Evolutionary conservation across 78 protist species (phyloP).

Genomic region (Planoprotostelium fungivorum): DNA sequence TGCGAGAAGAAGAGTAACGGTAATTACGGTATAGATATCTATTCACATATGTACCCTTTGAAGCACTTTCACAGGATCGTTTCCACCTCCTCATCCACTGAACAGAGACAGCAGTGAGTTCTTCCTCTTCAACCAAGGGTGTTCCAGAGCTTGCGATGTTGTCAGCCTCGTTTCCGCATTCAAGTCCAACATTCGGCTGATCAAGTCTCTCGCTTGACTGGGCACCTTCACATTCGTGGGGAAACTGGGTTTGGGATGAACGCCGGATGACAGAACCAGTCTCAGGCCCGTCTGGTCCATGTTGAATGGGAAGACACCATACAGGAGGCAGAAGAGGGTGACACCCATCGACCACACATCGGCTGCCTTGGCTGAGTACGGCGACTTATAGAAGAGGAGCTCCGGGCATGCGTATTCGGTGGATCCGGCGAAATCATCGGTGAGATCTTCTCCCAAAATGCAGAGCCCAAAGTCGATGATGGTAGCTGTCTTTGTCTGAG

Average conservation of each 20-base stretch:
- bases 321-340: neutral
- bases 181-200: neutral
- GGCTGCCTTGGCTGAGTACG: neutral
- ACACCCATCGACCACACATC: neutral
- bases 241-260: neutral
- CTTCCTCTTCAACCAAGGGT: neutral
- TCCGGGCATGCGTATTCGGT: neutral
- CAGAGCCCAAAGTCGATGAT: neutral
- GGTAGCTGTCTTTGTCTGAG: neutral
- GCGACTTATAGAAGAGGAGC: neutral
- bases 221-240: neutral
- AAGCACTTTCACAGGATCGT: too few species aligned
- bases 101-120: too few species aligned
- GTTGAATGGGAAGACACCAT: neutral
- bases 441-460: neutral
- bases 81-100: too few species aligned
- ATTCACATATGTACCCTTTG: too few species aligned
- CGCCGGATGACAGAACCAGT: neutral
- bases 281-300: neutral
- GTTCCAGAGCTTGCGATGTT: neutral
- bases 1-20: too few species aligned
- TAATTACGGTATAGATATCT: too few species aligned
- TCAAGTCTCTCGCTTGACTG: neutral
- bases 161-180: neutral
- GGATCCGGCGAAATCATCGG: neutral